Base-by-base conservation (phyloP, 345 rosid genomes). In the Syzygium aromaticum region DNA sequence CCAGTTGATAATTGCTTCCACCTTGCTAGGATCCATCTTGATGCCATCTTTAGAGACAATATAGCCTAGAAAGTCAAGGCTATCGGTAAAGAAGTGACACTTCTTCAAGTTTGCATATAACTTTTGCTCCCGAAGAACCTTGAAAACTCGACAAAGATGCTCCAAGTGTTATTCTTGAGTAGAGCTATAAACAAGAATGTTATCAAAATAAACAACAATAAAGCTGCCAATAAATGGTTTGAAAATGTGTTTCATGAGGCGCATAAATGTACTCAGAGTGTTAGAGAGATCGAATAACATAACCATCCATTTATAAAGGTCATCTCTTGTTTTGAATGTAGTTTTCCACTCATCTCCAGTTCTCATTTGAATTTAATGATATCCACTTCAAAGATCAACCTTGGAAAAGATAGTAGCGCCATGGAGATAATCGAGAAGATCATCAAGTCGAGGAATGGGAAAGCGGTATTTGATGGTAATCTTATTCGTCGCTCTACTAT, bases 211-310 rank as follows among this genome's bases (percentile, higher is more conserved):
- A 9, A 84, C 33, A 51, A 87, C 80, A 14, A 84, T 46, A 67
- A 86, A 88, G 38, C 8, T n/a, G 0, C 78, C 27, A 33, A 84
- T 84, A 49, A 84, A 84, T 11, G 84, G 25, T n/a, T 38, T 52
- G 3, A 87, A 25, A 4, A 85, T 86, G 2, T 88, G 86, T 15
- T 56, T 80, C 86, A 85, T 88, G 1, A 86, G 25, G 3, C 54
- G 27, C 86, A 57, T 86, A 63, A 88, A 86, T 11, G 46, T 88
- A 38, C 86, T 86, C 23, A 84, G 86, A 11, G 86, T 73, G 6
- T 61, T 88, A 4, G 90, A 52, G n/a, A 89, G 33, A 5, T 82
- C 61, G 0, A 28, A 89, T 7, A 54, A 30, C 53, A 89, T 54
- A 3, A 89, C 87, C 4, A 87, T 16, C 86, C 89, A 85, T 40